phyloP scores from a whole-genome alignment of 768 basidiomycete genomes.

The Trametes cingulata region DNA sequence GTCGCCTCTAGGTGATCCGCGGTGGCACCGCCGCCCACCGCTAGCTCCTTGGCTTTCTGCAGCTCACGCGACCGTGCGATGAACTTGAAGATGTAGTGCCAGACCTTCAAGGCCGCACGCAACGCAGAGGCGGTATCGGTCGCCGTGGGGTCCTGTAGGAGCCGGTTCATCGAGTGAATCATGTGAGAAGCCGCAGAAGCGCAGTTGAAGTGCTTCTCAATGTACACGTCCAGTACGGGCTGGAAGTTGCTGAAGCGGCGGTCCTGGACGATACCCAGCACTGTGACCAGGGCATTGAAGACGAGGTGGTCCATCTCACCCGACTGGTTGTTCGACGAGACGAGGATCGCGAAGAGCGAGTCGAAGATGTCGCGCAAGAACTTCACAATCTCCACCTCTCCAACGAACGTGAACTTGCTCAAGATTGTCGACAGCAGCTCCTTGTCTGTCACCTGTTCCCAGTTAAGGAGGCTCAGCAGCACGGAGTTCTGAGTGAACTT shows the following conservation, averaged over 20 bases:
- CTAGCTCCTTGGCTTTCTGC: slow-evolving; percentile 79
- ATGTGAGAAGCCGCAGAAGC: slow-evolving; percentile 81
- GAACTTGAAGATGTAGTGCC: slow-evolving; percentile 96
- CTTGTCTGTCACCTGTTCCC: slow-evolving; percentile 70
- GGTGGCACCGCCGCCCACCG: slow-evolving; percentile 78
- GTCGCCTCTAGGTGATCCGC: slow-evolving; percentile 81
- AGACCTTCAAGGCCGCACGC: slow-evolving; percentile 90
- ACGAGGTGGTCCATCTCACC: slow-evolving; percentile 84
- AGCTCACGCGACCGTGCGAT: slow-evolving; percentile 87
- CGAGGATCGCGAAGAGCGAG: slow-evolving; percentile 86
- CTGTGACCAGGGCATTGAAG: slow-evolving; percentile 88
- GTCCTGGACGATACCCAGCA: slow-evolving; percentile 91
- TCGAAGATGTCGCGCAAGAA: slow-evolving; percentile 91
- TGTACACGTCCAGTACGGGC: slow-evolving; percentile 90
- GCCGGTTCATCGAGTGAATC: slow-evolving; percentile 82
- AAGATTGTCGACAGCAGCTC: slow-evolving; percentile 72
- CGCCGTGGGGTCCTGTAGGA: slow-evolving; percentile 72
- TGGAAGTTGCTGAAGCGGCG: slow-evolving; percentile 95
- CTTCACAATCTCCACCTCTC: slow-evolving; percentile 93
- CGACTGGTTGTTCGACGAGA: slow-evolving; percentile 68
- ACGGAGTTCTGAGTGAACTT: slow-evolving; percentile 89
- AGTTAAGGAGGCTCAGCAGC: slow-evolving; percentile 75
- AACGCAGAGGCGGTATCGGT: slow-evolving; percentile 74
- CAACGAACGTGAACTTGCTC: slow-evolving; percentile 85
- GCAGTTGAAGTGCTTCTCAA: slow-evolving; percentile 84